Base-by-base conservation (phyloP, 2,329 filamentous ascomycete species). In the Botrytis hyacinthi region DNA sequence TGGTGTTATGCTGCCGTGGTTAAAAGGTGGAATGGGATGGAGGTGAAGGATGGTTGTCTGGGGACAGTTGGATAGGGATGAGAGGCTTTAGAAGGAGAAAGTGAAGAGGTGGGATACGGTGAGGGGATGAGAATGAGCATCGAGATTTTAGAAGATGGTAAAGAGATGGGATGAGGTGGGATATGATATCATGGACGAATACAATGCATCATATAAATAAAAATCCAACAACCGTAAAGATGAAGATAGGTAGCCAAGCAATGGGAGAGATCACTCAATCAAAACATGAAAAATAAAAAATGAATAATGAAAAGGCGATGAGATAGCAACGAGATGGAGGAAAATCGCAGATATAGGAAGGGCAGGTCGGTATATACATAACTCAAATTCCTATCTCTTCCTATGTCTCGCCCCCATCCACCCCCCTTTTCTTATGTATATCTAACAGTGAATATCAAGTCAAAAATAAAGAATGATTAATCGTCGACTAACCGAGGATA, bases 281-380 rank as follows among this genome's bases (percentile, higher is more conserved):
- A 2, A 5, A n/a, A 6, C 18, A 40, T 3, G 37, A 40, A 40
- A 10, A 1, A 37, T 12, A 9, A 29, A 29, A 54, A 18, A 18
- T 16, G 14, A 57, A 3, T 8, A 18, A 57, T 1, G 14, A 29
- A 1, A 18, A 57, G 7, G 22, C 3, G 22, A 40, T 61, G 59
- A 26, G 59, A 61, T 16, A 8, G 22, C 0, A 4, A 16, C 8
- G 2, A 29, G 26, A 18, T 57, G n/a, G 2, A 29, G 6, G 16
- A n/a, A 4, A 29, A 18, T n/a, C 2, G 51, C 1, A 7, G 16
- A 1, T 29, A 8, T 0, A 9, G 6, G 51, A 32, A 18, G 7
- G n/a, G 18, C 16, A 29, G n/a, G 5, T n/a, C 2, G 8, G 6
- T 46, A 46, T 8, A 8, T 46, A n/a, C n/a, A n/a, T n/a, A n/a